Evolutionary conservation across 1,284 basidiomycete genomes (phyloP), one percentile per base, ranked within the genome.

Genomic region (Leccinum variabile): DNA sequence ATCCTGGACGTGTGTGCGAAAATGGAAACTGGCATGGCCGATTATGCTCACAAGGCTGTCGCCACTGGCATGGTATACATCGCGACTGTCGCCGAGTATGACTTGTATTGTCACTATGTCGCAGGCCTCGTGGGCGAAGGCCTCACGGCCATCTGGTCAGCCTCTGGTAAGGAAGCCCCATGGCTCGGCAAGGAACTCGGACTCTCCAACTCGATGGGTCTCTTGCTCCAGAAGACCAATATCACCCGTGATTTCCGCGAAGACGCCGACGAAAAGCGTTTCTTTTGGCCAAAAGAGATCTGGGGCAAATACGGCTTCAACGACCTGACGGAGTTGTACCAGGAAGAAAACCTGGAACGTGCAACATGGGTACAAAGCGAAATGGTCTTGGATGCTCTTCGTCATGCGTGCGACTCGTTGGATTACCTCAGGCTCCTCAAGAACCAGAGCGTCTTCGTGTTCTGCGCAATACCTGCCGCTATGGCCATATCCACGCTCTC

Each of bases 61-160:
- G 85, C 85, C 13, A 86, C 87, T 3, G 82, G 85, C 57, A 80
- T 83, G 52, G 84, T 89, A 57, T 91, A 90, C 72, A 81, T 96
- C 63, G 83, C 87, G 61, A 87, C 88, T 10, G 79, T 94, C 65
- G 81, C 85, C 54, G 95, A 98, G 69, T 98, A 97, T 77, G 95
- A 98, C 76, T 84, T 98, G 11, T 99, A 99, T 80, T 99, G 97
- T 75, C 97, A 99, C 78, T 98, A 97, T 76, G 97, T 98, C 66
- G 97, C 97, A 3, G 97, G 97, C 2, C 88, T 99, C 61, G 97
- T 99, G 65, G 97, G 97, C 58, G 97, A 99, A 76, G 97, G 97
- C 61, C 84, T 98, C 55, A 96, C 94, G 0, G 87, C 94, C 7
- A 82, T 99, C 55, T 98, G 97, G 79, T 82, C 92, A 16, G 91